These are phyloP conservation scores for Leptographium lundbergii DNA, from an alignment of 2,329 filamentous ascomycete genomes.

Conservation along the genomic window DNA sequence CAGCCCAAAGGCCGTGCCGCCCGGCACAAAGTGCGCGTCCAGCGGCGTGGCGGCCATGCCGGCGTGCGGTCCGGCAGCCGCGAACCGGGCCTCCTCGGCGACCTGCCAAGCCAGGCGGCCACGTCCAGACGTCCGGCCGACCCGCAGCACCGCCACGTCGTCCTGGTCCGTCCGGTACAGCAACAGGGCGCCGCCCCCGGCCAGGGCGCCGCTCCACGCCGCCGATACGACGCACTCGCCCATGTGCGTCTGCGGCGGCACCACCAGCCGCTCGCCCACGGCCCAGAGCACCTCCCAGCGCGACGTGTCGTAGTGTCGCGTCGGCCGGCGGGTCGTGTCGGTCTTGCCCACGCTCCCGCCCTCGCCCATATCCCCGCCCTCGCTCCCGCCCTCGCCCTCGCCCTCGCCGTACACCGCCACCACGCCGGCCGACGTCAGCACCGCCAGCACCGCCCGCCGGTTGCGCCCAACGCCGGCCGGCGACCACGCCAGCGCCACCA, in stretches of 20 bases:
- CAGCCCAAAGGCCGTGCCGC: conserved; percentile 35
- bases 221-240: conserved; percentile 37
- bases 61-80: conserved; percentile 28
- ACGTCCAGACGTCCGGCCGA: conserved; percentile 18
- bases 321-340: too few species aligned
- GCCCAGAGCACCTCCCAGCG: conserved; percentile 45
- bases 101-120: conserved; percentile 29
- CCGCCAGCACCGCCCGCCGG: conserved; percentile 35
- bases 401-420: conserved; percentile 40
- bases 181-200: conserved; percentile 26
- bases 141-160: conserved; percentile 37
- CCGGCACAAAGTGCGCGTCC: conserved; percentile 37
- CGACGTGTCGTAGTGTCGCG: conserved; percentile 18
- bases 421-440: conserved; percentile 36
- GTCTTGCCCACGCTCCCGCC: background rate
- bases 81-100: conserved; percentile 36
- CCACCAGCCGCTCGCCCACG: conserved; percentile 35
- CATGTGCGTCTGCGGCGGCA: conserved; percentile 29
- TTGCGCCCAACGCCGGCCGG: conserved; percentile 43
- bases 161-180: conserved; percentile 38
- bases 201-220: conserved; percentile 33
- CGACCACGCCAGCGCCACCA: conserved; percentile 43
- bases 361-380: conserved; percentile 6
- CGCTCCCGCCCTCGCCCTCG: conserved; percentile 6
- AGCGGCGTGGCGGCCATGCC: conserved; percentile 17